Percentiles rank a stretch among this genome's conserved stretches.
phyloP scores from a whole-genome alignment of 2,329 filamentous ascomycete species.

The Pyricularia pennisetigena region DNA sequence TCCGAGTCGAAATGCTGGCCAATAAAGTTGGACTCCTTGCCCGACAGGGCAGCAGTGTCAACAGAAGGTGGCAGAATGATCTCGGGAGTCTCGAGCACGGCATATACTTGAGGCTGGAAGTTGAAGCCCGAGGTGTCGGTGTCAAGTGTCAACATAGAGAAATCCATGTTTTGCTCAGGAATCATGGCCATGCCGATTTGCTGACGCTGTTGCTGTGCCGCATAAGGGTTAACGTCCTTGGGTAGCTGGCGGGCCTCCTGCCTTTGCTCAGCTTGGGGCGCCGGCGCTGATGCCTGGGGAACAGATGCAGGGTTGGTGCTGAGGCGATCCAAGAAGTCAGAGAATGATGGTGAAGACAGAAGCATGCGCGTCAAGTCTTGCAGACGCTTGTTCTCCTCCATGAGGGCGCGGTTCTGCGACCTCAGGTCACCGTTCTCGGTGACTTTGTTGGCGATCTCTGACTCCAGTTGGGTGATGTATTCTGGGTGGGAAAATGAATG shows the following conservation, averaged over 20 bases:
- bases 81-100: slow-evolving; percentile 32
- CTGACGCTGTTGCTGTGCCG: slow-evolving; percentile 42
- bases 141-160: slow-evolving; percentile 58
- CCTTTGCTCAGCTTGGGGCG: slow-evolving; percentile 25
- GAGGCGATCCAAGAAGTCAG: slow-evolving; percentile 64
- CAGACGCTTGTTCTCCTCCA: slow-evolving; percentile 77
- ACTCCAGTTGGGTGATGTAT: slow-evolving; percentile 92
- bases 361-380: slow-evolving; percentile 74
- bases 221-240: slow-evolving; percentile 59
- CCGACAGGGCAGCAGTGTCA: slow-evolving; percentile 53
- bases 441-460: slow-evolving; percentile 74
- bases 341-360: slow-evolving; percentile 72
- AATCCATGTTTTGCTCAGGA: slow-evolving; percentile 68
- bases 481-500: slow-evolving; percentile 47
- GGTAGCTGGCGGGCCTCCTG: slow-evolving; percentile 32
- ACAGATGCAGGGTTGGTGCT: slow-evolving; percentile 45
- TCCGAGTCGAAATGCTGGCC: slow-evolving; percentile 32
- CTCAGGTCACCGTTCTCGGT: slow-evolving; percentile 77
- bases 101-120: slow-evolving; percentile 63
- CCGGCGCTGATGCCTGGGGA: slow-evolving; percentile 24
- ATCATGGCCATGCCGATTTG: slow-evolving; percentile 77
- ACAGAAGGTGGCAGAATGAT: slow-evolving; percentile 37
- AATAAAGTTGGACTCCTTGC: slow-evolving; percentile 54
- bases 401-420: slow-evolving; percentile 68
- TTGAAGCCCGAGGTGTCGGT: slow-evolving; percentile 35